These are phyloP conservation scores for Exophiala viscosa DNA, from an alignment of 2,329 filamentous ascomycete species.

Conservation along the genomic window DNA sequence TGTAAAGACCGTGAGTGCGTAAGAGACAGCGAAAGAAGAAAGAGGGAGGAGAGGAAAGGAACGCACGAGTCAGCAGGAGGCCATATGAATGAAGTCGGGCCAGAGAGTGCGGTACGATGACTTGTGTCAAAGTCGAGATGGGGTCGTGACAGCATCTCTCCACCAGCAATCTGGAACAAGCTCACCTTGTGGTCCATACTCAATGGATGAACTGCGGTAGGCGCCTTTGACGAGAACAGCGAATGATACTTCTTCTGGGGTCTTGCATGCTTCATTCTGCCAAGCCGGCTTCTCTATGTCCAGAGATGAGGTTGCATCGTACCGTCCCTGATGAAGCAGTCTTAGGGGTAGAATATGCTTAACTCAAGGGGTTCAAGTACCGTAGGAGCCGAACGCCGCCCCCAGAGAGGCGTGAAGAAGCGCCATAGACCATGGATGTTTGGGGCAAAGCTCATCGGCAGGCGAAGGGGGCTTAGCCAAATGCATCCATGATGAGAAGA, in stretches of 20 bases:
- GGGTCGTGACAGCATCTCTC: constrained; percentile 3
- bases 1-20: constrained; percentile 12
- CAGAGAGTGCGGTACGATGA: not conserved
- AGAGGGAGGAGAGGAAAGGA: constrained; percentile 11
- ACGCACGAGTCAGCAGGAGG: constrained; percentile 17
- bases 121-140: constrained; percentile 1
- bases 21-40: constrained; percentile 12
- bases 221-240: no score
- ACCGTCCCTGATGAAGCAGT: not conserved
- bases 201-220: not conserved
- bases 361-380: not conserved
- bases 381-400: not conserved
- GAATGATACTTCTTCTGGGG: no score
- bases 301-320: not conserved
- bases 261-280: not conserved
- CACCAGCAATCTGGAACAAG: constrained; percentile 14
- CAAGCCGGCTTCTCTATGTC: not conserved
- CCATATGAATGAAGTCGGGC: constrained; percentile 17
- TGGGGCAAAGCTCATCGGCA: not conserved
- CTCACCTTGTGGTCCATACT: constrained; percentile 11
- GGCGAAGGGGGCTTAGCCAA: no score
- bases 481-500: no score
- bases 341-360: not conserved
- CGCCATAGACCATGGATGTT: not conserved
- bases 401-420: not conserved